A percentile compares a stretch with the other conserved stretches of the same genome.
Evolutionary conservation across 225 moss, liverwort and hornwort species (phyloP).

Genomic region (Thuidium tamariscinum): DNA sequence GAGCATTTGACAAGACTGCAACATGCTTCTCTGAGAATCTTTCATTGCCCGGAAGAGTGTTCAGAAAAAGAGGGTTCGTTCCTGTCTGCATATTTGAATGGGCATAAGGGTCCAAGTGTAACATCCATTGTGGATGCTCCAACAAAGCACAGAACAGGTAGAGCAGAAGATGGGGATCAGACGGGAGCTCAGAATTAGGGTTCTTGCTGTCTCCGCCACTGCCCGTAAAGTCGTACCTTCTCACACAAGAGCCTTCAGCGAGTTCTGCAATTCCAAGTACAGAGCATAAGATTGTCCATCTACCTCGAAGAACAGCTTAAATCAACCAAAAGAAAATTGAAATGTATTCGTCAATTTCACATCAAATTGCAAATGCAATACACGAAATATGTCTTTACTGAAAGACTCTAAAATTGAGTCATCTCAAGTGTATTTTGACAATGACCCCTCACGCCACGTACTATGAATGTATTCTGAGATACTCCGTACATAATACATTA

Average conservation of each 20-base stretch:
- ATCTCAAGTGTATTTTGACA: neutral
- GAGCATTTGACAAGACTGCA: constrained; percentile 67
- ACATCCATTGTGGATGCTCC: constrained; percentile 99
- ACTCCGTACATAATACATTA: neutral
- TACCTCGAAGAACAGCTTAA: neutral
- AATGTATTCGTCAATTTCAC: neutral
- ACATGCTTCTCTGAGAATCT: constrained; percentile 76
- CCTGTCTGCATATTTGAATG: constrained; percentile 82
- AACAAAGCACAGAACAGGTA: constrained; percentile 91
- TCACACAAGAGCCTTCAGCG: constrained; percentile 90
- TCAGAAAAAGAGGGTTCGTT: constrained; percentile 80
- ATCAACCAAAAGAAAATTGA: neutral
- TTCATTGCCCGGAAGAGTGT: constrained; percentile 67
- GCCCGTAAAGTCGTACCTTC: constrained; percentile 63
- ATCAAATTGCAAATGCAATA: neutral
- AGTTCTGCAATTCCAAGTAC: constrained; percentile 40
- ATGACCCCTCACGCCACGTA: neutral
- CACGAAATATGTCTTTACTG: neutral
- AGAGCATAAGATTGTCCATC: neutral
- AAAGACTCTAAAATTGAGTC: neutral
- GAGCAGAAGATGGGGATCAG: constrained; percentile 83
- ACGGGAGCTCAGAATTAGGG: constrained; percentile 61
- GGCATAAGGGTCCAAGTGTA: constrained; percentile 74
- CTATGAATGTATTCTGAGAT: neutral
- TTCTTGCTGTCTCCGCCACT: constrained; percentile 60